Evolutionary conservation across 148 eudicot species (phyloP).

Genomic region (Camellia lanceoleosa): DNA sequence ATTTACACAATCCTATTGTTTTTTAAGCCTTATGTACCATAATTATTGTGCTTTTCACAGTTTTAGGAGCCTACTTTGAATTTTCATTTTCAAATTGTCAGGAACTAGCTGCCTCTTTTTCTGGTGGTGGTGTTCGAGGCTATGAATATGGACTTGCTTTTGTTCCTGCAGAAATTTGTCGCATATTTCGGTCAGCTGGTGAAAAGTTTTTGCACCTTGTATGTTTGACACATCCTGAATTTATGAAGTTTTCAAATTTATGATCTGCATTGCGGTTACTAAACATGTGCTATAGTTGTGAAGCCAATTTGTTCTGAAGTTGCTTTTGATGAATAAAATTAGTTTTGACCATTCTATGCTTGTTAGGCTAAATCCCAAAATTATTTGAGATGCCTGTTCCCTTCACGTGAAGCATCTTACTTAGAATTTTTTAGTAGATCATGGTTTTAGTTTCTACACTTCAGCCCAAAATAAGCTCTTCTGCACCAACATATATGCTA

Average conservation of each 20-base stretch:
- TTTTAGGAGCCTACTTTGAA: neutral
- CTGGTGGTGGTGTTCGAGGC: conserved; percentile 74
- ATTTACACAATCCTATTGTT: neutral
- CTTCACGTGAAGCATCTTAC: neutral
- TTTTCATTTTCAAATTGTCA: conserved; percentile 30
- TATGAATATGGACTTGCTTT: conserved; percentile 83
- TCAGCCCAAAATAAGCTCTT: neutral
- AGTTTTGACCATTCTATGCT: conserved; percentile 5
- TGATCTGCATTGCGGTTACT: conserved; percentile 4
- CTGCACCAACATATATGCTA: neutral
- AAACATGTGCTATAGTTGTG: neutral
- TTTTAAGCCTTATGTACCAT: neutral
- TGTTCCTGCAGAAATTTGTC: conserved; percentile 93
- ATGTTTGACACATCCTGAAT: conserved; percentile 29
- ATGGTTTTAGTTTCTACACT: neutral
- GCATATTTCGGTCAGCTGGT: conserved; percentile 71
- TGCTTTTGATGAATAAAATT: neutral
- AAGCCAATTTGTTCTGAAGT: conserved; percentile 6
- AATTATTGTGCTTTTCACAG: neutral
- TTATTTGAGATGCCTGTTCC: neutral
- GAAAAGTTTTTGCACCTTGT: conserved; percentile 88
- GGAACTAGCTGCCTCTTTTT: conserved; percentile 88
- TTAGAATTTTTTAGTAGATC: conserved; percentile 2
- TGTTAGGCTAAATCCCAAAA: neutral
- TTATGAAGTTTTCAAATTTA: neutral